Conservation (phyloP, 176 grass and related monocot genomes). For the Dactylis glomerata region DNA sequence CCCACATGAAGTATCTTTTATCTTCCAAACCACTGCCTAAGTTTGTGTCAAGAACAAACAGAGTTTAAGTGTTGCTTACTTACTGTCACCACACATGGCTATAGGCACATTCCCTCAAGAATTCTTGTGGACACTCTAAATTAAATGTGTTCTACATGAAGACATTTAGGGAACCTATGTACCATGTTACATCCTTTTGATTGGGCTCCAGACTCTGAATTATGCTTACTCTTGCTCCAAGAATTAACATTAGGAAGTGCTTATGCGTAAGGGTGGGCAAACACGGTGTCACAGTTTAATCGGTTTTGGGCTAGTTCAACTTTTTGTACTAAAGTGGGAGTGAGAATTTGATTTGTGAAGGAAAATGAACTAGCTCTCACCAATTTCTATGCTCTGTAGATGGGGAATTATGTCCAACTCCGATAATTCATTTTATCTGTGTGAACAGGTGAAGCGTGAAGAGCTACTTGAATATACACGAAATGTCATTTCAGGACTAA, state of each 20-base stretch:
- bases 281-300: too few relatives aligned
- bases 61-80: background rate
- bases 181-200: background rate
- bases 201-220: background rate
- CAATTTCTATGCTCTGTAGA: background rate
- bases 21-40: background rate
- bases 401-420: background rate
- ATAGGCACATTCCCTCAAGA: background rate
- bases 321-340: too few relatives aligned
- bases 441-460: conserved; percentile 82
- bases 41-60: background rate
- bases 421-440: background rate
- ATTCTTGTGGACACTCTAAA: background rate
- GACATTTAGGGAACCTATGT: background rate
- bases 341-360: too few relatives aligned
- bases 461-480: conserved; percentile 92
- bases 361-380: too few relatives aligned
- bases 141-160: conserved; percentile 9
- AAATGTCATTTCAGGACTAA: conserved; percentile 81
- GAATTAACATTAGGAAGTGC: background rate
- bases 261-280: too few relatives aligned
- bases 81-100: background rate
- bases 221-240: background rate
- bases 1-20: background rate
- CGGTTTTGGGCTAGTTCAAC: too few relatives aligned